Percentiles rank a stretch among this genome's conserved stretches.
These are phyloP conservation scores for Gloeostereum incarnatum DNA, from an alignment of 768 basidiomycete species.

Conservation along the genomic window DNA sequence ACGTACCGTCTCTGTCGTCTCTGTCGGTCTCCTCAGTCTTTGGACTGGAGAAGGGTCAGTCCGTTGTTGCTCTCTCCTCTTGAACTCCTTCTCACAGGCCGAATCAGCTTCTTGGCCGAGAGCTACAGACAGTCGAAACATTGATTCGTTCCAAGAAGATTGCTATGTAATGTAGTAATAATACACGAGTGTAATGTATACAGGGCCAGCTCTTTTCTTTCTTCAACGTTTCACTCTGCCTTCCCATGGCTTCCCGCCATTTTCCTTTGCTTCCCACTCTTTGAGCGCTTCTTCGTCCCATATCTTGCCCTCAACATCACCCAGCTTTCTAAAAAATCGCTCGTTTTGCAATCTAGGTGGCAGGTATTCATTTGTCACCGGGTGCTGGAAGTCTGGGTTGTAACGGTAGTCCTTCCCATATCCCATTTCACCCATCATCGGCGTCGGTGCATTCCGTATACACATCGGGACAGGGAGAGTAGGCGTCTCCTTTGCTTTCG, in stretches of 20 bases:
- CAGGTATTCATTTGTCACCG: conserved; percentile 55
- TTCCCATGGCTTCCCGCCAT: conserved; percentile 38
- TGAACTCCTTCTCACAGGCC: not conserved
- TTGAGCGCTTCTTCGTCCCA: conserved; percentile 55
- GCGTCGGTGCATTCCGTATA: conserved; percentile 73
- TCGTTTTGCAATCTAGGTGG: conserved; percentile 36
- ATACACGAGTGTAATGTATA: too few relatives aligned
- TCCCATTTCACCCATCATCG: conserved; percentile 58
- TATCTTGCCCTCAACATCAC: conserved; percentile 31
- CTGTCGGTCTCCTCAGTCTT: conserved; percentile 49
- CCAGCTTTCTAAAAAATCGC: conserved; percentile 33
- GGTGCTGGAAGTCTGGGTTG: conserved; percentile 57
- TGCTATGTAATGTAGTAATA: too few relatives aligned
- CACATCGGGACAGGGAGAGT: conserved; percentile 57
- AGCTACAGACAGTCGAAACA: conserved; percentile 8
- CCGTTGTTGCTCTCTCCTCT: not conserved
- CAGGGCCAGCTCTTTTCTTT: too few relatives aligned
- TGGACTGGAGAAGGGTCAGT: conserved; percentile 63
- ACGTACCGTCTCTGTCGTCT: conserved; percentile 45
- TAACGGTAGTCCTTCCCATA: conserved; percentile 59
- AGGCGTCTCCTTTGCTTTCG: conserved; percentile 41
- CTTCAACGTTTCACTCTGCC: conserved; percentile 14
- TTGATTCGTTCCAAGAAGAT: too few relatives aligned
- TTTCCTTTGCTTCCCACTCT: conserved; percentile 46
- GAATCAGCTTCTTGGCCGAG: conserved; percentile 11